These are phyloP conservation scores for Peniophora sp. DNA, from an alignment of 1,284 basidiomycete species.

Conservation along the genomic window DNA sequence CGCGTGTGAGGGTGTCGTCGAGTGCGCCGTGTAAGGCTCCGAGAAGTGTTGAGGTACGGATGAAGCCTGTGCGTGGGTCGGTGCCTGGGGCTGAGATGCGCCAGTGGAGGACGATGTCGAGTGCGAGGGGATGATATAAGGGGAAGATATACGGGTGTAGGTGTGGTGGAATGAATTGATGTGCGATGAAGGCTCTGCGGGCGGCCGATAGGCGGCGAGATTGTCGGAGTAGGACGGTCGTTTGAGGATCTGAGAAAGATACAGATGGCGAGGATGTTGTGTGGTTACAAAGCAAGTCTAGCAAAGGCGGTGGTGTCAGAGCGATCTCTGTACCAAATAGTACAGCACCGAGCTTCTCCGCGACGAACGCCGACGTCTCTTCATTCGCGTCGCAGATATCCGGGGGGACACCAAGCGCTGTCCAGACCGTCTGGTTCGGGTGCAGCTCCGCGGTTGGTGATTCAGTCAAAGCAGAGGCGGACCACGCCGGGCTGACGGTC, in stretches of 20 bases:
- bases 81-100: constrained; percentile 35
- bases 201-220: constrained; percentile 36
- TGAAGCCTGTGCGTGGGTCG: constrained; percentile 51
- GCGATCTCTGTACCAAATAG: constrained; percentile 41
- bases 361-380: constrained; percentile 39
- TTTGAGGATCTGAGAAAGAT: constrained; percentile 15
- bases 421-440: constrained; percentile 41
- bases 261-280: constrained; percentile 10
- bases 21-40: constrained; percentile 65
- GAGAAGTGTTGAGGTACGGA: constrained; percentile 50
- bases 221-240: constrained; percentile 39
- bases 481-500: constrained; percentile 60
- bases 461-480: constrained; percentile 25
- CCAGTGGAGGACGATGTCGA: constrained; percentile 76
- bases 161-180: constrained; percentile 55
- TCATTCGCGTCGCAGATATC: constrained; percentile 18
- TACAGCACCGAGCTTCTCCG: constrained; percentile 40
- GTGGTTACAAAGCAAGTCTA: constrained; percentile 47
- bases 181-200: constrained; percentile 30
- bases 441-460: constrained; percentile 32
- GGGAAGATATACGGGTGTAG: constrained; percentile 65
- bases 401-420: constrained; percentile 34
- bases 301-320: constrained; percentile 40
- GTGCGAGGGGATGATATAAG: constrained; percentile 61
- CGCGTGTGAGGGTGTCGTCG: constrained; percentile 45